Evolutionary conservation across 179 eudicot species (phyloP), one percentile per base, ranked within the genome.

Genomic region (Gypsophila paniculata): DNA sequence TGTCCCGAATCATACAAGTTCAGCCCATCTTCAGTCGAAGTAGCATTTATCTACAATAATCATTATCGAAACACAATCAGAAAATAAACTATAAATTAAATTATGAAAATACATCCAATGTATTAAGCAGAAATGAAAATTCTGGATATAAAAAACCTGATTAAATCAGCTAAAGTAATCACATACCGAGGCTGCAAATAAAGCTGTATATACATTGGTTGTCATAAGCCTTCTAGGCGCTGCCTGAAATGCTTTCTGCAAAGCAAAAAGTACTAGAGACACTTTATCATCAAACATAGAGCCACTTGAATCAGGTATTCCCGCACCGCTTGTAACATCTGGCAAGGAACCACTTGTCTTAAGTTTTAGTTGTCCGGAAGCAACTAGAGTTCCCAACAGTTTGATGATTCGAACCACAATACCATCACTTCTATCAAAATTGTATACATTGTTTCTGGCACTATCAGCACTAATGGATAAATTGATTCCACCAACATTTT

Each of bases 231-330:
- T 89, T 78, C 89, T 87, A 25, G 99, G 99, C 49, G 96, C 94
- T 46, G 99, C 98, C 84, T 95, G 98, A 71, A 95, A 92, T 58
- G 91, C 98, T 83, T 89, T 95, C 70, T 92, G 98, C 79, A 95
- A 78, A 73, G 96, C 89, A 83, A 87, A 95, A 68, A 90, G 89
- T 61, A 95, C 84, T 78, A 92, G 96, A 67, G 91, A 85, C 54
- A 95, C 88, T 81, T 90, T 95, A 81, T 95, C 99, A 79, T 90
- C 96, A 77, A 95, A 95, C 99, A 95, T 95, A 76, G 96, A 88
- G 77, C 95, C 92, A 54, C 98, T 87, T 55, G 87, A 87, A 83
- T 88, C 97, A 77, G 78, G 86, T 72, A 85, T 65, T 75, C 86
- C 95, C 72, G 78, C 70, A 78, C 71, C 83, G 73, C 89, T 77